Evolutionary conservation across 805 yeast genomes (phyloP), one percentile per base, ranked within the genome.

Genomic region (Starmerella riodocensis): DNA sequence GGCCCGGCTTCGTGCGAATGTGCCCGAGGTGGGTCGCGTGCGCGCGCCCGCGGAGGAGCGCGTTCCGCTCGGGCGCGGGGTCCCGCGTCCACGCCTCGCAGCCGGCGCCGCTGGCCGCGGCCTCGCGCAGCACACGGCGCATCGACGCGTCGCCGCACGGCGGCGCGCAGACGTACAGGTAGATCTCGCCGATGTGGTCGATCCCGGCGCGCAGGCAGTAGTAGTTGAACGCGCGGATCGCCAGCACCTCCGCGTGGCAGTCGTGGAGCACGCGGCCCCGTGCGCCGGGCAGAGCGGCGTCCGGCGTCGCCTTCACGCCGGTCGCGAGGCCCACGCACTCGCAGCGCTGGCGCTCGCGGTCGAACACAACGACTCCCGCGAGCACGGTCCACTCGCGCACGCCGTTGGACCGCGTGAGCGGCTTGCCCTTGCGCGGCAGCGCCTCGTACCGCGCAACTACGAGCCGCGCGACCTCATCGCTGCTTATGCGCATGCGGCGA

Each of bases 1-100:
- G 58, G 1, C 98, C 98, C 0, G 97, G 98, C 53, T 91, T 88
- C 0, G 97, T 86, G 46, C 98, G 65, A 1, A 88, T 85, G 7
- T 63, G 58, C 0, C 94, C 94, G 2, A 67, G 26, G 21, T 14
- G 21, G 32, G 42, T 40, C 35, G 26, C 49, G 19, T 49, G 45
- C 16, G 42, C 48, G 3, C 55, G 36, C 22, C 55, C 53, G 2
- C 54, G 34, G 16, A 49, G 21, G 34, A 35, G 36, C 27, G 24
- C 34, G 16, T 37, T 42, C 4, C 36, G 28, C 8, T 16, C 38
- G n/a, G 43, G 35, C 7, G 21, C 42, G 21, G 36, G 34, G 16
- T 21, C 35, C n/a, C 23, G 6, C n/a, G 42, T 21, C 51, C 52
- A 38, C 14, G 30, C 34, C 1, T 36, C 41, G 25, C 40, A 40